phyloP scores from a whole-genome alignment of 2,329 filamentous ascomycete species.

The Tolypocladium tropicale region DNA sequence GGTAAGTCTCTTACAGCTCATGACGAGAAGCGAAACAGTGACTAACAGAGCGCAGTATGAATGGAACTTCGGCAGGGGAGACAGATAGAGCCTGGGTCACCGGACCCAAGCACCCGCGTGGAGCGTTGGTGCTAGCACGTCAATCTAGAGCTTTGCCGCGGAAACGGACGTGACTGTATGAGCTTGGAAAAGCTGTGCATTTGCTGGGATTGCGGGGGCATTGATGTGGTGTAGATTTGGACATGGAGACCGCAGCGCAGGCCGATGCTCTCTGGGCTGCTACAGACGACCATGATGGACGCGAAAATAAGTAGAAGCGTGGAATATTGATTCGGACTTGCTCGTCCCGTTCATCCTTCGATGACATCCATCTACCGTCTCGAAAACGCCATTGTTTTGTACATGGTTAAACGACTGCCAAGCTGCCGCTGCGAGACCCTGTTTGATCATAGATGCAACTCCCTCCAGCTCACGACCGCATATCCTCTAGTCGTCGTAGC shows the following conservation, averaged over 20 bases:
- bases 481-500: constrained; percentile 44
- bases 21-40: no score
- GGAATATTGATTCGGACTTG: background rate
- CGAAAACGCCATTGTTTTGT: constrained; percentile 5
- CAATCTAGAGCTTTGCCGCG: background rate
- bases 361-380: background rate
- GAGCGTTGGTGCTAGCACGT: background rate
- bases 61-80: constrained; percentile 50
- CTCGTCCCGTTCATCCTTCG: background rate
- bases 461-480: background rate
- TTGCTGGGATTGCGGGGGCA: background rate
- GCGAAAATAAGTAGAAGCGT: background rate
- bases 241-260: background rate
- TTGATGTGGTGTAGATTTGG: background rate
- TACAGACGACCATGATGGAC: background rate
- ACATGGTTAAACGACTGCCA: background rate
- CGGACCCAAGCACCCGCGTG: background rate
- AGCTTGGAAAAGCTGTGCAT: background rate
- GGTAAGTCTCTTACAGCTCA: constrained; percentile 32
- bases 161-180: background rate
- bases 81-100: constrained; percentile 36
- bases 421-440: background rate
- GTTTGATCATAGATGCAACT: background rate
- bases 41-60: constrained; percentile 38
- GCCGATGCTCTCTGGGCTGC: background rate